Base-by-base conservation (phyloP, 495 filamentous ascomycete species). In the Penicillium robsamsonii region DNA sequence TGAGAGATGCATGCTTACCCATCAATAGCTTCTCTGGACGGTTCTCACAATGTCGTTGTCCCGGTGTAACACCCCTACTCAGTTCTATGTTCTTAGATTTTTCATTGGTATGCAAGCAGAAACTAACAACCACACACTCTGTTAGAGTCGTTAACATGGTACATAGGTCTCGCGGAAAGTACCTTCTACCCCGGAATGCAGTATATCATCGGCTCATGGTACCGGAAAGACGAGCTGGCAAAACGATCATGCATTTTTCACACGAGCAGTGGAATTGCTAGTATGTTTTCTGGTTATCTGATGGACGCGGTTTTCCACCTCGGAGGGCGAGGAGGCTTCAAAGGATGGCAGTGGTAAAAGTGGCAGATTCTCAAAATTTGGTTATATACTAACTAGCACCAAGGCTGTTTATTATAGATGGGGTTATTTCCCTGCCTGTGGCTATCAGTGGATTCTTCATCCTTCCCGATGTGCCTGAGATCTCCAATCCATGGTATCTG, bases 231-330 rank as follows among this genome's bases (percentile, higher is more conserved):
- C 70, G 67, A 85, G 66, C 54, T 86, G 54, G 75, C 81, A 50
- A 74, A 84, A 57, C 71, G 85, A 15, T 80, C 80, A n/a, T 84
- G 81, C 51, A 84, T 88, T 31, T 85, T 87, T 65, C 81, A 85
- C 40, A 79, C 79, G 0, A 79, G 71, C 50, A 75, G 81, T 29
- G 73, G 75, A 17, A 74, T 84, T 47, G 77, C 78, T 45, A 63
- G 69, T 41, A 83, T 86, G 79, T 80, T 85, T 57, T 81, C 78
- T 0, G 83, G 83, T 7, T 83, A 75, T 49, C 72, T 88, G 1
- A 79, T 83, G 77, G 73, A 81, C 0, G 82, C 75, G 0, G 81
- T 81, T 10, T 82, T 80, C 57, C 67, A 67, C 33, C 75, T 73
- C 60, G 79, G 72, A 20, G 82, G 81, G 2, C 57, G 53, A 5